Conservation (phyloP, 2,329 filamentous ascomycete species). For the Laburnicola sp. region DNA sequence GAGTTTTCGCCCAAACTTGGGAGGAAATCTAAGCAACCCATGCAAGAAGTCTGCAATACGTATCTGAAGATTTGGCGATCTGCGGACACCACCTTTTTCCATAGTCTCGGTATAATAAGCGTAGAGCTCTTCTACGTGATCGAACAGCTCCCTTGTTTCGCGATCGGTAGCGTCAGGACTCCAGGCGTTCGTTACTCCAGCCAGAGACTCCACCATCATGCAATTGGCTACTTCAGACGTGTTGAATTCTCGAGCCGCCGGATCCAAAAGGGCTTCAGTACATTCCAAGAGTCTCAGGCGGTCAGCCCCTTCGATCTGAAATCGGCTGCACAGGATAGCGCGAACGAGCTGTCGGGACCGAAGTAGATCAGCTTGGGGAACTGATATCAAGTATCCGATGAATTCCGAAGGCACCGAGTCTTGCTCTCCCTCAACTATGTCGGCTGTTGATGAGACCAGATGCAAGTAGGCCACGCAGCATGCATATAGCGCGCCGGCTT, state of each 20-base stretch:
- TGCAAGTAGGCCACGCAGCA: constrained; percentile 35
- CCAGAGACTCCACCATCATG: constrained; percentile 40
- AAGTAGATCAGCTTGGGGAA: constrained; percentile 36
- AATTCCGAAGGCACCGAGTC: constrained; percentile 31
- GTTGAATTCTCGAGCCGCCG: constrained; percentile 41
- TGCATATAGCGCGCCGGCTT: constrained; percentile 33
- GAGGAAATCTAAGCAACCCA: constrained; percentile 66
- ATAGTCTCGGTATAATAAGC: constrained; percentile 71
- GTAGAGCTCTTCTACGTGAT: constrained; percentile 75
- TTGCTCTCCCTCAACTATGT: constrained; percentile 13
- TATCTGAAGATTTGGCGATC: constrained; percentile 71
- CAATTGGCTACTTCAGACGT: constrained; percentile 45
- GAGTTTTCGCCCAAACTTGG: constrained; percentile 66
- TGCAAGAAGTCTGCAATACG: constrained; percentile 70
- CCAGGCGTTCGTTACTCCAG: constrained; percentile 35
- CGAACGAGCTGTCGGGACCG: constrained; percentile 35
- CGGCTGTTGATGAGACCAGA: constrained; percentile 27
- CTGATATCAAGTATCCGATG: constrained; percentile 30
- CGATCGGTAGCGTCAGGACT: constrained; percentile 25
- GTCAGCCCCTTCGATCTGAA: constrained; percentile 26
- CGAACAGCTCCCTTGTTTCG: constrained; percentile 53
- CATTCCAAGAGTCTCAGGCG: constrained; percentile 36
- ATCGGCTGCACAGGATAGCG: constrained; percentile 27
- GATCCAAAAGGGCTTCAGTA: constrained; percentile 37
- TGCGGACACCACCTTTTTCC: constrained; percentile 64